These are phyloP conservation scores for Aphanomyces stellatus DNA, from an alignment of 352 stramenopile species.

Conservation along the genomic window DNA sequence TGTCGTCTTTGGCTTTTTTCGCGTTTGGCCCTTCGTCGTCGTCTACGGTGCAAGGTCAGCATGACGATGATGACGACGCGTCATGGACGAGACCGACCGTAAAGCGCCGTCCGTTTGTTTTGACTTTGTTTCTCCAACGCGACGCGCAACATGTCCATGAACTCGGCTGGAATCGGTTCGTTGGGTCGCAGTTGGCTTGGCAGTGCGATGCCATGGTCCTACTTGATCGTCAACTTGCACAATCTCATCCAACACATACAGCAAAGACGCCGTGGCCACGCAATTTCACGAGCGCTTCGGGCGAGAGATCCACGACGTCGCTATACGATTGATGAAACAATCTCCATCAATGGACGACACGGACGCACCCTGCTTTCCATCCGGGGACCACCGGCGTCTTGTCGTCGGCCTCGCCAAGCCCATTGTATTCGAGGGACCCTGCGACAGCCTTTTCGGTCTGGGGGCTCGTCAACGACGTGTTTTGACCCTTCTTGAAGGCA, in stretches of 20 bases:
- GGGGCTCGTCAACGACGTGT: constrained; percentile 19
- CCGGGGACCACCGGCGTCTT: constrained; percentile 69
- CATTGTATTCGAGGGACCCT: constrained; percentile 55
- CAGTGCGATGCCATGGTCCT: constrained; percentile 65
- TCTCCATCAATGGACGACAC: not conserved
- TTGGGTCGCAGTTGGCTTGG: constrained; percentile 62
- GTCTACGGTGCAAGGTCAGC: not conserved
- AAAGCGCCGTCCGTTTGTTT: not conserved
- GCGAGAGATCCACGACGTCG: constrained; percentile 66
- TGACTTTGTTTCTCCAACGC: constrained; percentile 36
- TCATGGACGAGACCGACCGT: not conserved
- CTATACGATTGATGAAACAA: constrained; percentile 11
- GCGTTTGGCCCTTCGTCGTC: not conserved
- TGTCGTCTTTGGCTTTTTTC: constrained; percentile 4
- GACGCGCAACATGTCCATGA: constrained; percentile 68
- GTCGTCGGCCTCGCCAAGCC: constrained; percentile 54
- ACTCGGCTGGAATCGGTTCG: constrained; percentile 52
- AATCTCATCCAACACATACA: constrained; percentile 21
- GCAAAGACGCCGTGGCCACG: constrained; percentile 70
- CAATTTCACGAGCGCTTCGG: constrained; percentile 70
- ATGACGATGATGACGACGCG: not conserved
- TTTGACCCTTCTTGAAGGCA: constrained; percentile 31
- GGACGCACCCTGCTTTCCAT: constrained; percentile 45
- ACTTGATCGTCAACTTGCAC: no score
- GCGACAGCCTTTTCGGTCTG: constrained; percentile 25